Evolutionary conservation across 495 filamentous ascomycete species (phyloP), one percentile per base, ranked within the genome.

Genomic region (Hypoxylon intermedium): DNA sequence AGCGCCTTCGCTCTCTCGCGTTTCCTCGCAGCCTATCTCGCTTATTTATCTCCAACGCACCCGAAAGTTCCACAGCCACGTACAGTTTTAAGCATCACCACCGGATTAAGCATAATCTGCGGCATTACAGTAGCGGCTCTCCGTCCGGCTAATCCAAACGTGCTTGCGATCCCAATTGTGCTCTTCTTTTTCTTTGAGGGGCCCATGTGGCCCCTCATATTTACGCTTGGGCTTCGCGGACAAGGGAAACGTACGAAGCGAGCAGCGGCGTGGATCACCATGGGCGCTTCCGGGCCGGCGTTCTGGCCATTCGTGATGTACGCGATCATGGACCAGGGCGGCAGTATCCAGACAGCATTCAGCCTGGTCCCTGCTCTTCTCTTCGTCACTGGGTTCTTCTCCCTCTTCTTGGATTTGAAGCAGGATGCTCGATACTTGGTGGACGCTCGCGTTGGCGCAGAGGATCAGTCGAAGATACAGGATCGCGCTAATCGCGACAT

Each of bases 181-280:
- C 60, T 90, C 5, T 85, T 88, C 47, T 81, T 88, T 58, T 85
- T 89, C 71, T 86, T 85, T 63, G 89, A 90, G 70, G 85, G 83
- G 2, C 83, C 81, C 44, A 82, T 88, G 71, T 92, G 87, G 78
- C 87, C 89, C 0, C 83, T 88, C 5, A 85, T 90, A 48, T 89
- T 88, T 72, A 79, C 84, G 2, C 77, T 91, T 1, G 82, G 84
- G 2, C 77, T 93, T 23, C 82, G 88, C 40, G 88, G 89, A 1
- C 81, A 91, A 19, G 89, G 89, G 3, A 78, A 80, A 9, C 80
- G 86, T 53, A 90, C 87, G 1, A 92, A 92, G 72, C 78, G 83
- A 13, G 87, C 85, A 9, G 83, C 85, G 1, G 87, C 84, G 2
- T 85, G 80, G 72, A 71, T 91, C 34, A 88, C 89, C 0, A 84